Conservation (phyloP, 1,139 yeast species). For the Debaryomyces nepalensis region DNA sequence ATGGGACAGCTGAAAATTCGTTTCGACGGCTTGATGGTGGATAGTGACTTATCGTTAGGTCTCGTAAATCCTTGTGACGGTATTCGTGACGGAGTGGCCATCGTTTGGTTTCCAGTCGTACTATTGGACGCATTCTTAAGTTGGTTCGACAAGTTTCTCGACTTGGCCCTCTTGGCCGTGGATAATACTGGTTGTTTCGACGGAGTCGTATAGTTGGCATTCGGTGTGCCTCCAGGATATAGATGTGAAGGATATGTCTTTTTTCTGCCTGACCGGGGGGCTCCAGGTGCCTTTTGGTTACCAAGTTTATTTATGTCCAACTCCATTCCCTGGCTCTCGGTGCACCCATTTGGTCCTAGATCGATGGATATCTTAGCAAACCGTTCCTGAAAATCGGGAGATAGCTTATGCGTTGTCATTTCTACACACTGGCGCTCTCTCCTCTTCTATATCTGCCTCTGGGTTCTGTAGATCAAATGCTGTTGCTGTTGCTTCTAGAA, state of each 20-base stretch:
- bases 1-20: conserved; percentile 21
- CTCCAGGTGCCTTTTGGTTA: conserved; percentile 21
- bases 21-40: conserved; percentile 14
- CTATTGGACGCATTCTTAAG: conserved; percentile 4
- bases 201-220: conserved; percentile 15
- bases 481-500: background rate
- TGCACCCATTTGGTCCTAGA: background rate
- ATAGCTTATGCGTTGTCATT: conserved; percentile 10
- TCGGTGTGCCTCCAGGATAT: conserved; percentile 21
- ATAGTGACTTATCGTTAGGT: conserved; percentile 6
- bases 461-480: background rate
- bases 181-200: conserved; percentile 21
- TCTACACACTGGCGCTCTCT: background rate
- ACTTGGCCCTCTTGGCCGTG: conserved; percentile 28
- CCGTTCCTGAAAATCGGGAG: conserved; percentile 30
- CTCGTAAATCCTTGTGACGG: conserved; percentile 3
- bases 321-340: background rate
- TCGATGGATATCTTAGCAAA: conserved; percentile 33
- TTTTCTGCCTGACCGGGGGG: conserved; percentile 18
- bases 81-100: conserved; percentile 9
- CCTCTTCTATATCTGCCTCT: background rate
- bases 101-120: background rate
- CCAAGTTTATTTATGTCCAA: conserved; percentile 15
- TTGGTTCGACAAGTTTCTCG: conserved; percentile 16
- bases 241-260: conserved; percentile 29